Evolutionary conservation across 805 yeast genomes (phyloP).

Genomic region (Metschnikowia kunwiensis): DNA sequence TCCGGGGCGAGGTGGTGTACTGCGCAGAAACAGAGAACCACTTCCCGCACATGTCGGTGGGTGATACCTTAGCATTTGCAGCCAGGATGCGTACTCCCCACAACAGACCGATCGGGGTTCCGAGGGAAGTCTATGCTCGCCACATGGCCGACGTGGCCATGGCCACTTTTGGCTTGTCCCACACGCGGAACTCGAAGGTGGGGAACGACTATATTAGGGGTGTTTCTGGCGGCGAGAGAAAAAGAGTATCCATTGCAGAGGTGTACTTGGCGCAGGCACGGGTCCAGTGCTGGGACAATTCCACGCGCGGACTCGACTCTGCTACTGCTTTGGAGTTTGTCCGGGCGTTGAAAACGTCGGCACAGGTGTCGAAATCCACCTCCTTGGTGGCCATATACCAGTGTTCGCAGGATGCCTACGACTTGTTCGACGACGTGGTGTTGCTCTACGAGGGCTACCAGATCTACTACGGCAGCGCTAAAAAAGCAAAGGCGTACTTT

Average conservation of each 20-base stretch:
- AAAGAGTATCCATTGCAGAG: constrained; percentile 67
- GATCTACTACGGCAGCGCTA: constrained; percentile 54
- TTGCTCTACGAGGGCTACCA: constrained; percentile 61
- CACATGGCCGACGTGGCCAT: constrained; percentile 40
- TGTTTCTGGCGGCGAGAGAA: constrained; percentile 69
- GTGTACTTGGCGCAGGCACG: constrained; percentile 48
- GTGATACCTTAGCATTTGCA: constrained; percentile 60
- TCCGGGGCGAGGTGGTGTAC: constrained; percentile 65
- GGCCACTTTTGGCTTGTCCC: constrained; percentile 51
- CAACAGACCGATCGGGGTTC: constrained; percentile 53
- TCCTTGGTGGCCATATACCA: constrained; percentile 65
- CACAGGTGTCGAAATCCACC: constrained; percentile 47
- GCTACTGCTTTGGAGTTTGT: constrained; percentile 66
- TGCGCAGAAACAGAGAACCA: constrained; percentile 66
- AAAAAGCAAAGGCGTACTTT: constrained; percentile 52
- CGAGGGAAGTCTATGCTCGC: constrained; percentile 47
- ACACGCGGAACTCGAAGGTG: constrained; percentile 54
- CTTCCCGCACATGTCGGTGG: constrained; percentile 65
- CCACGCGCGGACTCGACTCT: constrained; percentile 67
- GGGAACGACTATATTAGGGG: constrained; percentile 66
- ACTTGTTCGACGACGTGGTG: constrained; percentile 57
- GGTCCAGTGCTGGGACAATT: constrained; percentile 61
- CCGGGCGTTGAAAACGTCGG: constrained; percentile 54
- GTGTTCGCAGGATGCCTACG: constrained; percentile 61
- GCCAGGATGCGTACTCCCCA: constrained; percentile 57